A percentile compares a stretch with the other conserved stretches of the same genome.
phyloP scores from a whole-genome alignment of 768 basidiomycete species.

The Amanita fuliginea region DNA sequence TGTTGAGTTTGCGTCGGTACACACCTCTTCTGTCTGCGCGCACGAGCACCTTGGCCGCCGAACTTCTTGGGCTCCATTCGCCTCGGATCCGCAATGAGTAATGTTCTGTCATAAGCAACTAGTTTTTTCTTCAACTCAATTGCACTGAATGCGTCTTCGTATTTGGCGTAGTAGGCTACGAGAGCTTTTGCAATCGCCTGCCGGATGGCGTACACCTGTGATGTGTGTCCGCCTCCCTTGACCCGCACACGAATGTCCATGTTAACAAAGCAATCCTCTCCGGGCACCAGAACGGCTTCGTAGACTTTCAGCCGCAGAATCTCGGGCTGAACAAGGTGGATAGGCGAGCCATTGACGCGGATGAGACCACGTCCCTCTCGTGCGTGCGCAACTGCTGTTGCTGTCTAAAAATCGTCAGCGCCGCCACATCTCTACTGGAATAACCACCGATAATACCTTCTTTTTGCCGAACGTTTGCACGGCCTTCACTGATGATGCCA shows the following conservation, averaged over 20 bases:
- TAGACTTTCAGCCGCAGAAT: conserved; percentile 97
- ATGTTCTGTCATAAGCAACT: conserved; percentile 86
- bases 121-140: conserved; percentile 98
- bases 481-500: conserved; percentile 73
- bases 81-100: conserved; percentile 89
- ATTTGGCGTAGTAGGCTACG: conserved; percentile 98
- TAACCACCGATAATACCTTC: conserved; percentile 54
- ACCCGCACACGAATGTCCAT: conserved; percentile 97
- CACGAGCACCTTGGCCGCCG: conserved; percentile 96
- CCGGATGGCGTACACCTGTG: conserved; percentile 97
- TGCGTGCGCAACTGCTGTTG: conserved; percentile 95
- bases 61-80: conserved; percentile 99
- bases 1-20: conserved; percentile 11
- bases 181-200: conserved; percentile 98
- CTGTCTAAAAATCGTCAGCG: conserved; percentile 48
- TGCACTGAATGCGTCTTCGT: conserved; percentile 93
- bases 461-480: conserved; percentile 99
- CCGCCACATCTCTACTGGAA: conserved; percentile 7
- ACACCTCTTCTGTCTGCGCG: conserved; percentile 94
- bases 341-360: conserved; percentile 94
- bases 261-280: conserved; percentile 75
- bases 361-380: conserved; percentile 94
- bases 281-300: conserved; percentile 90
- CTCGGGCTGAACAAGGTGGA: conserved; percentile 90
- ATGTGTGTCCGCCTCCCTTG: conserved; percentile 98